phyloP scores from a whole-genome alignment of 202 grass and related monocot species.

The Digitaria exilis region DNA sequence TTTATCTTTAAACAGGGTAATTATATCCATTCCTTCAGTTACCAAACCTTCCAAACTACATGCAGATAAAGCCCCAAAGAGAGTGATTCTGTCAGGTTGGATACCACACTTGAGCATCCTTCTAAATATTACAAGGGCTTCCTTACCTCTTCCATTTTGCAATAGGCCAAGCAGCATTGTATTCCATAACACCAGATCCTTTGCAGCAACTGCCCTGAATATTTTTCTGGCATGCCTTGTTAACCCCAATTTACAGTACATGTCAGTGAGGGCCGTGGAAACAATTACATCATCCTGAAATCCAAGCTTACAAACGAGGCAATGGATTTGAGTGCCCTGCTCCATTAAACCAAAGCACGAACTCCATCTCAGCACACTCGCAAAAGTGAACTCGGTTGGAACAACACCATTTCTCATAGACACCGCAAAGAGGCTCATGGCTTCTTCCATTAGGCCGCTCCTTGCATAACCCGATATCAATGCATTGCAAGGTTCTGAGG shows the following conservation, averaged over 20 bases:
- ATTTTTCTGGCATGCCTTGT: slow-evolving; percentile 51
- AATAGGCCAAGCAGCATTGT: slow-evolving; percentile 76
- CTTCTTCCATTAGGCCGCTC: slow-evolving; percentile 62
- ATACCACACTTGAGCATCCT: slow-evolving; percentile 55
- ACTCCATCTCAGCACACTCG: slow-evolving; percentile 67
- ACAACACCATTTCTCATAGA: slow-evolving; percentile 60
- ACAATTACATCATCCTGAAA: slow-evolving; percentile 67
- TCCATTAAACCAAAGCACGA: slow-evolving; percentile 71
- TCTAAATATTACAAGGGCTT: slow-evolving; percentile 66
- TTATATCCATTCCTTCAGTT: slow-evolving; percentile 52
- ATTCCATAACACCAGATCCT: slow-evolving; percentile 85
- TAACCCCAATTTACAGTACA: slow-evolving; percentile 88
- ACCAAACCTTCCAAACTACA: slow-evolving; percentile 59
- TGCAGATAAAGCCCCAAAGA: slow-evolving; percentile 71
- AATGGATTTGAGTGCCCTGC: slow-evolving; percentile 80
- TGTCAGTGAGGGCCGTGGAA: slow-evolving; percentile 69
- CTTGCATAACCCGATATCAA: slow-evolving; percentile 69
- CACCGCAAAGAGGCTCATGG: slow-evolving; percentile 53
- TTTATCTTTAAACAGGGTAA: slow-evolving; percentile 68
- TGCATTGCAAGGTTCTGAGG: slow-evolving; percentile 70
- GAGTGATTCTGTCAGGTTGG: slow-evolving; percentile 77
- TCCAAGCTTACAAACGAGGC: slow-evolving; percentile 66
- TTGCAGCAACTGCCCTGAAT: slow-evolving; percentile 46
- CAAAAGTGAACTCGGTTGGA: slow-evolving; percentile 79
- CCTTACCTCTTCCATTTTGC: slow-evolving; percentile 71